Evolutionary conservation across 1,284 basidiomycete genomes (phyloP), one percentile per base, ranked within the genome.

Genomic region (Sanghuangporus weigelae): DNA sequence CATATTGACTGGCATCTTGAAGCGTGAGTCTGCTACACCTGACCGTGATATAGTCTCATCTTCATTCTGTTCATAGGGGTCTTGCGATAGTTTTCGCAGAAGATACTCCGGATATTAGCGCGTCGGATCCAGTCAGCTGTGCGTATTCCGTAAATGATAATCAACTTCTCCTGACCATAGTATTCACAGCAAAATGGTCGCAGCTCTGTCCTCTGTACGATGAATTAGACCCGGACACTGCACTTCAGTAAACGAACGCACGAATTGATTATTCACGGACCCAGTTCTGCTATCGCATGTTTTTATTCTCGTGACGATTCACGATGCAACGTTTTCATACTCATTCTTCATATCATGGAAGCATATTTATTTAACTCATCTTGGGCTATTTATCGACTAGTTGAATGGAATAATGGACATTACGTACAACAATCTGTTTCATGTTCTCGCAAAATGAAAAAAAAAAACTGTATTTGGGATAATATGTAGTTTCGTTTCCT

Each of bases 1-100:
- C 64, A 66, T 44, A 66, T 66, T 46, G 64, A 66, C 53, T 66
- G 64, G 64, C 64, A 66, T 57, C 49, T 66, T 7, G 57, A 59
- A n/a, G 64, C 57, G 64, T 66, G 36, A 58, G 64, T 60, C n/a
- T n/a, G 31, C 38, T 14, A 21, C 40, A 11, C 36, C 36, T 35
- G n/a, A 59, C 2, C 0, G 14, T n/a, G 31, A 61, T 8, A 38
- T 23, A 11, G 5, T n/a, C 44, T 46, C 38, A 19, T 21, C 16
- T 51, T 36, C 23, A 21, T 53, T 10, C 19, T 11, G 8, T 31
- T 31, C 16, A 5, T 12, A 66, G 64, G 10, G 64, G 64, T 19
- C 58, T 66, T 10, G 64, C 64, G 7, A 42, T 63, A 6, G 64
- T 66, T 6, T 66, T 66, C 36, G 64, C 64, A 16, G 64, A 66